Conservation (phyloP, 2,329 filamentous ascomycete genomes). For the Aspergillus sp. region DNA sequence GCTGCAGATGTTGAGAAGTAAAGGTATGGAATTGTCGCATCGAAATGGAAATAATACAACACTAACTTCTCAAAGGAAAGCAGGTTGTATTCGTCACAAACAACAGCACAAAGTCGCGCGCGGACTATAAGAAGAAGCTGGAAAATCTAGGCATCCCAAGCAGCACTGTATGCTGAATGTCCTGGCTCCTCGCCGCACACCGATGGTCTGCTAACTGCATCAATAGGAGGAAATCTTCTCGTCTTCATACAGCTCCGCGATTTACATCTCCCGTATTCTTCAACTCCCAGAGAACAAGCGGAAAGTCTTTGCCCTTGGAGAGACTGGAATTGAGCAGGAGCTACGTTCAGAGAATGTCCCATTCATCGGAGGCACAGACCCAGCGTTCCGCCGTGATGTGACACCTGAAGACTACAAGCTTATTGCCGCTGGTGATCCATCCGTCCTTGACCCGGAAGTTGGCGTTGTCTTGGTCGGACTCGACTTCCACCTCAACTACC, state of each 20-base stretch:
- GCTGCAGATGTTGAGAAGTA: conserved; percentile 72
- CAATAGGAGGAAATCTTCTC: conserved; percentile 84
- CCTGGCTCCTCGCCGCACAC: not conserved
- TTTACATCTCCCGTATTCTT: conserved; percentile 94
- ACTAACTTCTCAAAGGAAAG: conserved; percentile 60
- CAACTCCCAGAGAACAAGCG: conserved; percentile 71
- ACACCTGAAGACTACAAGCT: conserved; percentile 72
- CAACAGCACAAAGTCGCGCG: conserved; percentile 94
- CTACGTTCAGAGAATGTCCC: conserved; percentile 72
- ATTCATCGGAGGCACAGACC: conserved; percentile 84
- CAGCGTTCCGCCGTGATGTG: conserved; percentile 70
- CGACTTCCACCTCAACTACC: conserved; percentile 92
- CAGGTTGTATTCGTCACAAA: conserved; percentile 95
- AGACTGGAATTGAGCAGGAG: conserved; percentile 86
- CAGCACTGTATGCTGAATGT: conserved; percentile 48
- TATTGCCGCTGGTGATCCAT: conserved; percentile 66
- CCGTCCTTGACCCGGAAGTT: conserved; percentile 77
- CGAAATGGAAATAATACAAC: conserved; percentile 1
- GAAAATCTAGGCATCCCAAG: conserved; percentile 73
- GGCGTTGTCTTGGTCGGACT: conserved; percentile 84
- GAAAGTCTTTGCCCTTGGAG: conserved; percentile 92
- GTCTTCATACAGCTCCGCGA: conserved; percentile 87
- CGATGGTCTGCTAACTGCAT: not conserved
- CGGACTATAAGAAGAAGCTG: conserved; percentile 91
- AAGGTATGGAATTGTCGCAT: conserved; percentile 51